A percentile compares a stretch with the other conserved stretches of the same genome.
Conservation (phyloP, 768 basidiomycete species). For the Kwoniella heveanensis region DNA sequence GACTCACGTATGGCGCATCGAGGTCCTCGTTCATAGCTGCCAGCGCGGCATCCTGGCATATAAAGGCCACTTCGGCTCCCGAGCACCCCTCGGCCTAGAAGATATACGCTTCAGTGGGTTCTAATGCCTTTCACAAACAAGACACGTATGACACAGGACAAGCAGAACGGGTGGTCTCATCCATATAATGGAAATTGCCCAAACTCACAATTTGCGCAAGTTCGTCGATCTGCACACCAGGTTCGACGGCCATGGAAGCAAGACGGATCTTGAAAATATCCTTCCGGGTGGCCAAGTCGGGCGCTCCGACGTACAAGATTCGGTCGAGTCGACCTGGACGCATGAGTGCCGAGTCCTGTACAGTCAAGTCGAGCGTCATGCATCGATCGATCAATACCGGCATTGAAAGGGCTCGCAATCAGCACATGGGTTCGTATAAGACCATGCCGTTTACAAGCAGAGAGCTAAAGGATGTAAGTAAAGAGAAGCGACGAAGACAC, state of each 20-base stretch:
- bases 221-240: conserved; percentile 66
- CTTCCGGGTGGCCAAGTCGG: conserved; percentile 72
- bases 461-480: too few relatives aligned
- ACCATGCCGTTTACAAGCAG: too few relatives aligned
- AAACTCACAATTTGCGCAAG: conserved; percentile 70
- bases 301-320: conserved; percentile 90
- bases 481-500: conserved; percentile 48
- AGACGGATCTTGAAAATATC: conserved; percentile 84
- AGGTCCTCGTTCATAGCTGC: conserved; percentile 87
- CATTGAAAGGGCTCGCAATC: too few relatives aligned
- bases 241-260: conserved; percentile 76
- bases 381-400: too few relatives aligned
- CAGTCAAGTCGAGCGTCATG: neutral
- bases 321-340: conserved; percentile 92
- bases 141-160: too few relatives aligned
- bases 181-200: too few relatives aligned
- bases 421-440: too few relatives aligned
- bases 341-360: conserved; percentile 89
- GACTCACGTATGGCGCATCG: conserved; percentile 70
- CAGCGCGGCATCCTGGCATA: conserved; percentile 95
- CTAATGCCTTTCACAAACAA: neutral
- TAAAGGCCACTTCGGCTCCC: conserved; percentile 85
- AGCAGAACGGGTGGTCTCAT: too few relatives aligned
- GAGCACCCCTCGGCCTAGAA: conserved; percentile 89
- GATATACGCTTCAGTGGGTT: neutral